These are phyloP conservation scores for Populus hybrid DNA, from an alignment of 441 rosid genomes.

Conservation along the genomic window DNA sequence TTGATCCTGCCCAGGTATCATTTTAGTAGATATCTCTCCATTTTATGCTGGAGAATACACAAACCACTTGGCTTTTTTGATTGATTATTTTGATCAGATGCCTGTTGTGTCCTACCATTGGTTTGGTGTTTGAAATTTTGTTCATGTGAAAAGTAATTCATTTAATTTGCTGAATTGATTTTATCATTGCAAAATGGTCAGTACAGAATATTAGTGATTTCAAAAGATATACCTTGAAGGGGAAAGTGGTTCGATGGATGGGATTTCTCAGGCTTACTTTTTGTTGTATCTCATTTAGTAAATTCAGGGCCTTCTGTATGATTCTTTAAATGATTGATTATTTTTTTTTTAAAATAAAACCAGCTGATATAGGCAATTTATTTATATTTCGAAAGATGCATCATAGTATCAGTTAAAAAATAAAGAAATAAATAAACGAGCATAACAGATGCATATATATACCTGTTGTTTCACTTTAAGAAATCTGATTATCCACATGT, in stretches of 20 bases:
- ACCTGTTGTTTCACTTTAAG: neutral
- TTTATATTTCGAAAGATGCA: no score
- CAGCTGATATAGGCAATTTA: neutral
- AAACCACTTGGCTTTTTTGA: no score
- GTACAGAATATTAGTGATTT: neutral
- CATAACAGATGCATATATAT: neutral
- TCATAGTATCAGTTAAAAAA: neutral
- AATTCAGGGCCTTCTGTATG: neutral
- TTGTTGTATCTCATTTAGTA: neutral
- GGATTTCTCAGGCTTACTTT: neutral
- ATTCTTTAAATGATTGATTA: neutral
- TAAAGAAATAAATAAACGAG: neutral
- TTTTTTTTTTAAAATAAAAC: neutral
- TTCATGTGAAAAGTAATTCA: neutral
- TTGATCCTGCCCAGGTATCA: conserved; percentile 90
- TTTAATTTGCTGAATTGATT: neutral
- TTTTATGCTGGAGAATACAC: neutral
- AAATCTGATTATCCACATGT: neutral
- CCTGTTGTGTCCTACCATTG: neutral
- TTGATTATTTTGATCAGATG: neutral
- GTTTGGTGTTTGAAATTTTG: neutral
- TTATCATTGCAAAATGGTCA: neutral
- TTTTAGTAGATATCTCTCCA: neutral
- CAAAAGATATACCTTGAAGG: neutral
- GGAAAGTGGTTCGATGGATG: neutral